A percentile compares a stretch with the other conserved stretches of the same genome.
These are phyloP conservation scores for Talaromyces islandicus DNA, from an alignment of 2,329 filamentous ascomycete species.

Conservation along the genomic window DNA sequence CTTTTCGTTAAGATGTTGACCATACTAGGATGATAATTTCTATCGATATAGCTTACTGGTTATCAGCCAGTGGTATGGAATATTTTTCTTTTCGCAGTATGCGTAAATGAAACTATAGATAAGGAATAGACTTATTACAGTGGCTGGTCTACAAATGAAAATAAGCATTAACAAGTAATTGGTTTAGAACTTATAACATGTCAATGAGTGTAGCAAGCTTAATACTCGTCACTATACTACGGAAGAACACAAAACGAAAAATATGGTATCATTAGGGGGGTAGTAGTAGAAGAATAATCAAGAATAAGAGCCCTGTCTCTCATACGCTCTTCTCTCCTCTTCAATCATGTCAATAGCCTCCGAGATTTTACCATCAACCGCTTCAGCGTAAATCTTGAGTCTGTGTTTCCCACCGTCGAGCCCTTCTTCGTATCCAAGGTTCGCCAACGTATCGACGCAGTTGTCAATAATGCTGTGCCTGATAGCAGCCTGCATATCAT, in stretches of 20 bases:
- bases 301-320: slow-evolving; percentile 17
- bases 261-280: not conserved
- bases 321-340: slow-evolving; percentile 41
- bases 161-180: not conserved
- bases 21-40: too few species aligned
- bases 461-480: slow-evolving; percentile 20
- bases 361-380: slow-evolving; percentile 35
- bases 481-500: slow-evolving; percentile 6
- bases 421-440: slow-evolving; percentile 35
- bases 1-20: too few species aligned
- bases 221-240: not conserved
- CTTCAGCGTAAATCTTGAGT: slow-evolving; percentile 40
- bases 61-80: too few species aligned
- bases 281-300: slow-evolving; percentile 7
- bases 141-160: not conserved
- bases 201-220: not conserved
- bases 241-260: not conserved
- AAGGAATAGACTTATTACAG: too few species aligned
- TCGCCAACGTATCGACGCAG: slow-evolving; percentile 35
- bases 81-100: too few species aligned
- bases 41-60: too few species aligned
- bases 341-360: slow-evolving; percentile 48
- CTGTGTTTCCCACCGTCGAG: slow-evolving; percentile 31
- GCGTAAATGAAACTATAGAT: too few species aligned
- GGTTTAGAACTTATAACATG: not conserved